Base-by-base conservation (phyloP, 106 monocot species). In the Allium sativum region DNA sequence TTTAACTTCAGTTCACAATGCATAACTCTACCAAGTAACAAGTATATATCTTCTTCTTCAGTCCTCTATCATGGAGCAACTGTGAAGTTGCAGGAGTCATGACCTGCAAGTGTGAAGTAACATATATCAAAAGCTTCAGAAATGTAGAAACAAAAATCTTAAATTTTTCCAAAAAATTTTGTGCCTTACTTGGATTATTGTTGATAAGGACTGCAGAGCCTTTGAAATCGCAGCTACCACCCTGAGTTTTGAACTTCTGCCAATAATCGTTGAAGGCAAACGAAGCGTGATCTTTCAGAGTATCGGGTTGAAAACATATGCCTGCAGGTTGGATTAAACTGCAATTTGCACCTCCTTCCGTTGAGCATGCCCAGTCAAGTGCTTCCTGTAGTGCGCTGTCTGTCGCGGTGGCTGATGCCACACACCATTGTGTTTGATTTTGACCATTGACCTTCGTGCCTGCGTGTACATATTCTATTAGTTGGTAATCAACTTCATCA, bases 251-350 rank as follows among this genome's bases (percentile, higher is more conserved):
- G 31, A 86, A 86, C 70, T 77, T 89, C 73, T 89, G 85, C 71
- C 83, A 94, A 72, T 94, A 94, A 62, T 59, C 73, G 63, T 94
- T 94, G 81, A 94, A 94, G 7, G 93, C 93, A 65, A 81, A 94
- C 17, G 89, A 86, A 7, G 89, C 93, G 19, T 94, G 93, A 60
- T 89, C 89, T 4, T 59, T 68, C 31, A 83, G 18, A 0, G 93
- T 85, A 40, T 89, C 40, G 0, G 93, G 93, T 48, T 79, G 67
- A 56, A 61, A 89, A 54, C 93, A 94, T 70, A 63, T 83, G 12
- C 86, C 83, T 1, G 80, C 77, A 1, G 54, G 52, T 59, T 94
- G 82, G 59, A 94, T 94, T 7, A 58, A 64, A 0, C 79, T 81
- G 50, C 93, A 94, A 67, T 94, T 89, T 4, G 93, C 83, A 1